phyloP scores from a whole-genome alignment of 1,284 basidiomycete species.

The Baeospora myosura region DNA sequence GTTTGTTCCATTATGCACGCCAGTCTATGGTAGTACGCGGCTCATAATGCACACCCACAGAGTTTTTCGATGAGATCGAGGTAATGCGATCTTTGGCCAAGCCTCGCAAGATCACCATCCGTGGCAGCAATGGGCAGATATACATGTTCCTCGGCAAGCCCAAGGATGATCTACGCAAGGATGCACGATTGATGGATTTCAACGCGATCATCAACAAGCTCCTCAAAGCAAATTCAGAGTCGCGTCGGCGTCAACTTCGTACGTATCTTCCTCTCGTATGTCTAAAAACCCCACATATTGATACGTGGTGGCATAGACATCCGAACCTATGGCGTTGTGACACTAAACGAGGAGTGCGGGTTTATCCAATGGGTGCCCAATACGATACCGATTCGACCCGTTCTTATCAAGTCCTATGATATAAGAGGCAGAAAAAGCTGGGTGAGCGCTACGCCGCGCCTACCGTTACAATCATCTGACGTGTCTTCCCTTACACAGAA shows the following conservation, averaged over 20 bases:
- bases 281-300: too few relatives aligned
- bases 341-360: slow-evolving; percentile 95
- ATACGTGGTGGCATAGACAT: slow-evolving; percentile 54
- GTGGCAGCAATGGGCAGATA: slow-evolving; percentile 74
- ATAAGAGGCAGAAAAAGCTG: slow-evolving; percentile 53
- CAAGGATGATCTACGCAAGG: slow-evolving; percentile 96
- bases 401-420: slow-evolving; percentile 73
- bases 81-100: slow-evolving; percentile 92
- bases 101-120: slow-evolving; percentile 87
- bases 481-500: slow-evolving; percentile 17
- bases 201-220: slow-evolving; percentile 98
- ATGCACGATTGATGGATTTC: slow-evolving; percentile 97
- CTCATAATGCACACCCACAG: slow-evolving; percentile 37
- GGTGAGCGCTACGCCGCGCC: slow-evolving; percentile 34
- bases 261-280: slow-evolving; percentile 23
- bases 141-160: slow-evolving; percentile 98
- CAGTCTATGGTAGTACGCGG: background rate
- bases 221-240: slow-evolving; percentile 89
- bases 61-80: slow-evolving; percentile 76
- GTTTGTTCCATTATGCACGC: slow-evolving; percentile 33
- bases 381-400: slow-evolving; percentile 78
- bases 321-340: slow-evolving; percentile 93
- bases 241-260: slow-evolving; percentile 85
- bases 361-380: slow-evolving; percentile 99
- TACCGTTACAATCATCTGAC: background rate